A percentile compares a stretch with the other conserved stretches of the same genome.
These are phyloP conservation scores for Globisporangium acanthophoron DNA, from an alignment of 352 stramenopile genomes.

Conservation along the genomic window DNA sequence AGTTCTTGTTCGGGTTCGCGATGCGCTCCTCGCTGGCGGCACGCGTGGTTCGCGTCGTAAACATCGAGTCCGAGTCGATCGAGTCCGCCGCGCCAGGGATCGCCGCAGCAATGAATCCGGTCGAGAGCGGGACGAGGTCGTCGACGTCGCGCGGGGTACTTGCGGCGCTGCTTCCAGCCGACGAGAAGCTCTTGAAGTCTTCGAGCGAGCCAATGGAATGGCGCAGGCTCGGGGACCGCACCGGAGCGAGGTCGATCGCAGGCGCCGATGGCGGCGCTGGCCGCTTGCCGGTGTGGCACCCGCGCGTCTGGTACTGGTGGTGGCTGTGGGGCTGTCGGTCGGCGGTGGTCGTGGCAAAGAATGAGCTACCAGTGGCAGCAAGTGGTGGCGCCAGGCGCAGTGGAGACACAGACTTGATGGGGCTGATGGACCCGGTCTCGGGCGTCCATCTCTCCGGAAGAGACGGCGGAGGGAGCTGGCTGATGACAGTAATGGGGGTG, in stretches of 20 bases:
- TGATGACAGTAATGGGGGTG: neutral
- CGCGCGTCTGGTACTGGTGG: neutral
- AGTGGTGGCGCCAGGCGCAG: neutral
- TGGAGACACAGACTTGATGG: neutral
- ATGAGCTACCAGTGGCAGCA: neutral
- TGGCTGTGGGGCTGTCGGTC: neutral
- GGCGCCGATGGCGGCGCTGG: neutral
- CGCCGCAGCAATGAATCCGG: neutral
- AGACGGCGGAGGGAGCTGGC: neutral
- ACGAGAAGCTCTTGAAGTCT: neutral
- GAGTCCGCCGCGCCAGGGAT: neutral
- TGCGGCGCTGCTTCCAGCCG: neutral
- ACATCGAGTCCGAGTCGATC: neutral
- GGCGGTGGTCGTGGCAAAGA: neutral
- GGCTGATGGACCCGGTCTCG: conserved; percentile 6
- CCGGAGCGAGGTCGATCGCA: neutral
- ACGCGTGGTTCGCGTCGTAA: neutral
- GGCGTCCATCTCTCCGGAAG: conserved; percentile 5
- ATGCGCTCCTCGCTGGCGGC: neutral
- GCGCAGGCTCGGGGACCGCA: neutral
- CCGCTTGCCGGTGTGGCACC: neutral
- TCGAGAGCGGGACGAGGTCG: neutral
- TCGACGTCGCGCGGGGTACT: neutral
- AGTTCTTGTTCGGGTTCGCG: conserved; percentile 26
- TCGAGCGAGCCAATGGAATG: neutral